Conservation (phyloP, 345 rosid species). For the Sisymbrium irio region DNA sequence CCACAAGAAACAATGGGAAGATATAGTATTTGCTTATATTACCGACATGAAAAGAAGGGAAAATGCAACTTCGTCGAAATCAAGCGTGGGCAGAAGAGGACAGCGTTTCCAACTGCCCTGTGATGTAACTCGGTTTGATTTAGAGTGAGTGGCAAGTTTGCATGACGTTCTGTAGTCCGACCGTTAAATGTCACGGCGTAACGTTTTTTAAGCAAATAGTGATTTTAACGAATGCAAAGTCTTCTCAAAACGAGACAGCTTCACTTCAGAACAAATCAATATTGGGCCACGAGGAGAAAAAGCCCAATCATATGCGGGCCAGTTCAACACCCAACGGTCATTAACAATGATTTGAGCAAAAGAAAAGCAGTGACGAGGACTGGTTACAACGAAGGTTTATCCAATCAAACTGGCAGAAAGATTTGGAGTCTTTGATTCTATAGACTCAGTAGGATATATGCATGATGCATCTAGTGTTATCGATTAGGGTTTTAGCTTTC, state of each 20-base stretch:
- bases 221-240: too few relatives aligned
- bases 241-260: too few relatives aligned
- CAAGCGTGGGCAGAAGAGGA: neutral
- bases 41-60: slow-evolving; percentile 16
- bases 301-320: too few relatives aligned
- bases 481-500: neutral
- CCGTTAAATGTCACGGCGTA: slow-evolving; percentile 21
- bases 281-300: too few relatives aligned
- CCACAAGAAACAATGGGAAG: neutral
- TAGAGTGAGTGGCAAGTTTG: neutral
- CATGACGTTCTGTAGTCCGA: neutral
- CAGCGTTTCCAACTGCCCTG: slow-evolving; percentile 8
- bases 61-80: slow-evolving; percentile 22
- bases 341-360: too few relatives aligned
- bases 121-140: neutral
- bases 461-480: neutral
- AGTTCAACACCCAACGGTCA: too few relatives aligned
- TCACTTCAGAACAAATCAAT: too few relatives aligned
- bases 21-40: neutral
- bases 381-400: neutral
- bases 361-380: too few relatives aligned
- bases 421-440: neutral
- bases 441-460: neutral
- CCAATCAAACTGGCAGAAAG: neutral
- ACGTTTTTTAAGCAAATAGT: too few relatives aligned